Evolutionary conservation across 495 filamentous ascomycete genomes (phyloP).

Genomic region (Neurospora pannonica): DNA sequence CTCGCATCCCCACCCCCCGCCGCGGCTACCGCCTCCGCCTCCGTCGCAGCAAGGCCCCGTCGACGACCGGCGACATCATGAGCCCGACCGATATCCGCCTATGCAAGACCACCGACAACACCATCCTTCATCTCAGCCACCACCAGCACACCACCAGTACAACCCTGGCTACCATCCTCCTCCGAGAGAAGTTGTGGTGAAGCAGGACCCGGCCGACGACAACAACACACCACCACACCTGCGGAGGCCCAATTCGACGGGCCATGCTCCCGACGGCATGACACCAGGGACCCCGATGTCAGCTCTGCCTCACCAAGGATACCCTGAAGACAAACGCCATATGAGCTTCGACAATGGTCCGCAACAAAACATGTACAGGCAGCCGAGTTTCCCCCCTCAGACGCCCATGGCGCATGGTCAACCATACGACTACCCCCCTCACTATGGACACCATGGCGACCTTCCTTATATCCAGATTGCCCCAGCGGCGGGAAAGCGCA

Average conservation of each 20-base stretch:
- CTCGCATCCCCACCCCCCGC: constrained; percentile 8
- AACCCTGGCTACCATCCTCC: constrained; percentile 37
- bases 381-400: constrained; percentile 35
- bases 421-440: constrained; percentile 32
- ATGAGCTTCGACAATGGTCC: constrained; percentile 37
- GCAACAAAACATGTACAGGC: constrained; percentile 29
- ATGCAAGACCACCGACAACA: constrained; percentile 42
- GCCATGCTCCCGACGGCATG: constrained; percentile 28
- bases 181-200: constrained; percentile 37
- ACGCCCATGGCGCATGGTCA: constrained; percentile 33
- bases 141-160: constrained; percentile 28
- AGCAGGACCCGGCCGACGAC: constrained; percentile 40
- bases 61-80: constrained; percentile 42
- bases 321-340: constrained; percentile 35
- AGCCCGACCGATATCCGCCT: constrained; percentile 36
- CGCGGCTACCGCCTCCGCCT: constrained; percentile 3
- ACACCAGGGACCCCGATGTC: constrained; percentile 26
- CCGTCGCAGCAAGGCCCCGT: constrained; percentile 16
- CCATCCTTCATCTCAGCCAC: constrained; percentile 37
- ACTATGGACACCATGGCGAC: constrained; percentile 20
- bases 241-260: constrained; percentile 35
- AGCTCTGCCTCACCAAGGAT: constrained; percentile 21
- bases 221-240: constrained; percentile 32
- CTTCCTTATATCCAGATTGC: constrained; percentile 27
- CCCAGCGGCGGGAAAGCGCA: constrained; percentile 34